Evolutionary conservation across 2,329 filamentous ascomycete genomes (phyloP).

Genomic region (Monosporascus sp.): DNA sequence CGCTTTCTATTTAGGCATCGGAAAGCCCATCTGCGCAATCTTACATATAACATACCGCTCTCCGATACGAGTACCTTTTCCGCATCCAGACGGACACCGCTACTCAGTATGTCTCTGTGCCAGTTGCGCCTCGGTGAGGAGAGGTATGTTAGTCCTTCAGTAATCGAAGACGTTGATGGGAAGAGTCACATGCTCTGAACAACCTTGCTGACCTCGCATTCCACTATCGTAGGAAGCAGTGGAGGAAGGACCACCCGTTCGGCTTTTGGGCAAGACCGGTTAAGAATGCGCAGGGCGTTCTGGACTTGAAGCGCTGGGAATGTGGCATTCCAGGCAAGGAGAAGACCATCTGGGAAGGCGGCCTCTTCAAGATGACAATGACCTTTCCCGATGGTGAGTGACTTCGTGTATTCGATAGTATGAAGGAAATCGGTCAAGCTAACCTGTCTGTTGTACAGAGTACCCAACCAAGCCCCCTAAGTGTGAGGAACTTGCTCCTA

Average conservation of each 20-base stretch:
- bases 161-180: not conserved
- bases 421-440: conserved; percentile 16
- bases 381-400: conserved; percentile 83
- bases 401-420: not conserved
- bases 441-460: conserved; percentile 48
- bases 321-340: conserved; percentile 94
- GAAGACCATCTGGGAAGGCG: conserved; percentile 97
- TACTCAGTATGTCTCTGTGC: conserved; percentile 69
- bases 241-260: conserved; percentile 94
- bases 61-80: too few species aligned
- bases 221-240: conserved; percentile 70
- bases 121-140: conserved; percentile 85
- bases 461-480: conserved; percentile 99
- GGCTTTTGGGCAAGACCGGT: conserved; percentile 91
- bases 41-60: too few species aligned
- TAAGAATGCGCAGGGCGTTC: conserved; percentile 70
- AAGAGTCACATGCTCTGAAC: not conserved
- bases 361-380: conserved; percentile 90
- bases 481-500: conserved; percentile 54
- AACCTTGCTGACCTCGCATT: conserved; percentile 4
- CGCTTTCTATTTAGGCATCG: too few species aligned
- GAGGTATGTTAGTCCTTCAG: conserved; percentile 50
- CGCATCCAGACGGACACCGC: not conserved
- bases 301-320: conserved; percentile 95
- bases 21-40: too few species aligned